Evolutionary conservation across 2,329 filamentous ascomycete species (phyloP), one percentile per base, ranked within the genome.

Genomic region (Aspergillus calidoustus): DNA sequence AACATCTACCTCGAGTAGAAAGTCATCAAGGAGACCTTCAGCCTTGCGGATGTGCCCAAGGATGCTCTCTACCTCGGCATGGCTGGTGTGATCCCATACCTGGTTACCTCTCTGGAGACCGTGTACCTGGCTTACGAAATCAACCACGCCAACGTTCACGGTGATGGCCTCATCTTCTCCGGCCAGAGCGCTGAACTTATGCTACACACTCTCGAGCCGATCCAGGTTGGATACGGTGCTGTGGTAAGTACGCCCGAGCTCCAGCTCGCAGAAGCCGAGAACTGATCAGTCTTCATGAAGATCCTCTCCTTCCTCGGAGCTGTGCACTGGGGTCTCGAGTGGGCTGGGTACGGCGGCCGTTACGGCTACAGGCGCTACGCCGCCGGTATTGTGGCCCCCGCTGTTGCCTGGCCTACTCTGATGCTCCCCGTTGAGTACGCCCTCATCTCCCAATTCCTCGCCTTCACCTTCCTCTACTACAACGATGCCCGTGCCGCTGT

Each of bases 231-330:
- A 62, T 97, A 96, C 71, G 93, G 94, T 59, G 94, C 93, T 52
- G 87, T 96, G 61, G 88, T 90, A 81, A 76, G 87, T 83, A 46
- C 31, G 31, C 41, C 31, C 8, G 51, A 52, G 49, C 9, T 11
- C 28, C 17, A 50, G 54, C 38, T 28, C 28, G 13, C 15, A 51
- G 13, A 51, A 44, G 34, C 34, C 54, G 15, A 22, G 22, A n/a
- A 11, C 25, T 58, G 31, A 58, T 52, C 25, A 11, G 17, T 47
- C 49, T 43, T 9, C 25, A 31, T 57, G 30, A 41, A 90, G 88
- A 95, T 97, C 71, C 91, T 97, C 70, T 96, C 93, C 30, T 97
- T 97, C 83, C 86, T 97, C 1, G 94, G 94, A 49, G 93, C 93
- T 38, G 89, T 97, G 71, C 94, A 97, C 78, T 97, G 94, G 91